These are phyloP conservation scores for Cladosporium phlei DNA, from an alignment of 2,329 filamentous ascomycete species.

Conservation along the genomic window DNA sequence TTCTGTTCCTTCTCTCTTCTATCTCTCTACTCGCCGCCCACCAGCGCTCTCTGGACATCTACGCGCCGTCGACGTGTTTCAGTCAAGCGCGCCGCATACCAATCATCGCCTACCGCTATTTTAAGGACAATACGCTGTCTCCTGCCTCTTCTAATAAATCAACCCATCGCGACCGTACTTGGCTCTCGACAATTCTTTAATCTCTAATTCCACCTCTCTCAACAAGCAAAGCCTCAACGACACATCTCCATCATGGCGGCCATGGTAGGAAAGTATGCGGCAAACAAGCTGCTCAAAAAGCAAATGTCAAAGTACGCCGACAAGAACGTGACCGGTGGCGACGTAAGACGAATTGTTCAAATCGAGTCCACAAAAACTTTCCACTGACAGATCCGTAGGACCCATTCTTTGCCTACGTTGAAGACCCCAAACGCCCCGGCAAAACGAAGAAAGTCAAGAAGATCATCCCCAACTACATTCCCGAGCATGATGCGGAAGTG, in stretches of 20 bases:
- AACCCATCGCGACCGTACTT: neutral
- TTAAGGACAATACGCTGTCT: conserved; percentile 12
- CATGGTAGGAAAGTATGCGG: conserved; percentile 45
- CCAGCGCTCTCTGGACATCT: conserved; percentile 6
- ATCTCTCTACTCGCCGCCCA: neutral
- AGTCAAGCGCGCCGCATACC: conserved; percentile 8
- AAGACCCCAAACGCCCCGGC: conserved; percentile 64
- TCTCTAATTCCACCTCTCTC: neutral
- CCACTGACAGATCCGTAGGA: conserved; percentile 54
- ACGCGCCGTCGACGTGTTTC: conserved; percentile 12
- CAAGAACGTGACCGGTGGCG: conserved; percentile 38
- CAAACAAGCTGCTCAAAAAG: conserved; percentile 45
- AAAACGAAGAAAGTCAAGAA: conserved; percentile 83
- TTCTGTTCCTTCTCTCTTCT: neutral
- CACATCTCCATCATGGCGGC: conserved; percentile 38
- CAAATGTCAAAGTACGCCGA: conserved; percentile 45
- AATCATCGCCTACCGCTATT: conserved; percentile 10
- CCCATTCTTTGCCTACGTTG: conserved; percentile 80
- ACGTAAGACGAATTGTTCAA: no score
- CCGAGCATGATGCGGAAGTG: conserved; percentile 72
- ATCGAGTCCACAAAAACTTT: no score
- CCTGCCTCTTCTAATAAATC: neutral
- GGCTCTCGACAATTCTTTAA: neutral
- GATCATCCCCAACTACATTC: conserved; percentile 76
- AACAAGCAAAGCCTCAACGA: neutral